phyloP scores from a whole-genome alignment of 148 eudicot genomes.

The Beta vulgaris region DNA sequence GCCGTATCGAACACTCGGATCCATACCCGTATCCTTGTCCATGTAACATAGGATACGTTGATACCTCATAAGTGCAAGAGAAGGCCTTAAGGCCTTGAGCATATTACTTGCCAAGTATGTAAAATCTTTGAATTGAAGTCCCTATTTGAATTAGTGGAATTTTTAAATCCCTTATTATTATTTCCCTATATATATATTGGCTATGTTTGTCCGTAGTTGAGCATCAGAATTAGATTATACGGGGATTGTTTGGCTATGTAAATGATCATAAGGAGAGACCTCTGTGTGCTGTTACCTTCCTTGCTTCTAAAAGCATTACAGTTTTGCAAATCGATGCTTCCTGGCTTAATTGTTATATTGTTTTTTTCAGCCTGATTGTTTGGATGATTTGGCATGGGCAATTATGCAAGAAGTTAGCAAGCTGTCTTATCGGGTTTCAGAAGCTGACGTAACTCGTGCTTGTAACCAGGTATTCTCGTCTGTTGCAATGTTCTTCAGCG shows the following conservation, averaged over 20 bases:
- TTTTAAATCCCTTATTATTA: background rate
- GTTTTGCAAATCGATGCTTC: background rate
- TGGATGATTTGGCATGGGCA: conserved; percentile 76
- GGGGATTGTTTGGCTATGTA: background rate
- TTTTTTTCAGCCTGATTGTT: conserved; percentile 69
- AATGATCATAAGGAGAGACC: background rate
- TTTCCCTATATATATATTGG: background rate
- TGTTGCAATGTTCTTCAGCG: background rate
- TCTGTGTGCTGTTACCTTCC: background rate
- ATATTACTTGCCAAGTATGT: background rate
- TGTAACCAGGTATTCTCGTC: conserved; percentile 60
- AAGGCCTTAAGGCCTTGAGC: background rate
- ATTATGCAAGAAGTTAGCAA: conserved; percentile 76
- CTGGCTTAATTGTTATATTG: conserved; percentile 2
- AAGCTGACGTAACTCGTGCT: conserved; percentile 83
- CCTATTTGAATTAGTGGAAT: background rate
- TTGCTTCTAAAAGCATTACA: background rate
- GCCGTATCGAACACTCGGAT: too few relatives aligned
- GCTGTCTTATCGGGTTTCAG: conserved; percentile 66
- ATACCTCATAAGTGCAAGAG: too few relatives aligned
- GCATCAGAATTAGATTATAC: background rate
- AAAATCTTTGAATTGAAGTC: background rate
- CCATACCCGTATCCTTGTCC: too few relatives aligned
- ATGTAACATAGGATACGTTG: too few relatives aligned
- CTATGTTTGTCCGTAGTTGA: background rate